phyloP scores from a whole-genome alignment of 73 alveolate genomes.

The Paramecium sexaurelia region DNA sequence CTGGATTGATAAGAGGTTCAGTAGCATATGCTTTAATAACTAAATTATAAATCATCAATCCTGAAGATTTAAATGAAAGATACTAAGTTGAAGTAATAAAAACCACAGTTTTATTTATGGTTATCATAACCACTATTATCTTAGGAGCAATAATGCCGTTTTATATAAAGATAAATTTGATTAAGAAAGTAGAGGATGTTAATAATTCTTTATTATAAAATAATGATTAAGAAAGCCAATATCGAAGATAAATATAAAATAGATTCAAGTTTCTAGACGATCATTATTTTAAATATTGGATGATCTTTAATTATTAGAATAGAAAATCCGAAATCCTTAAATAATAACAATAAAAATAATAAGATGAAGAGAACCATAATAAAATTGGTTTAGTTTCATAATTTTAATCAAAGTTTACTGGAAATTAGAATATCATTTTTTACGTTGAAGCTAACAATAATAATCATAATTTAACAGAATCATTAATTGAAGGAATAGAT shows the following conservation, averaged over 20 bases:
- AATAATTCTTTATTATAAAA: neutral
- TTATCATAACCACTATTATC: slow-evolving; percentile 49
- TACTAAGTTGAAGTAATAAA: slow-evolving; percentile 31
- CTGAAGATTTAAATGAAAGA: neutral
- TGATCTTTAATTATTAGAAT: slow-evolving; percentile 45
- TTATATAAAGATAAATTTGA: slow-evolving; percentile 28
- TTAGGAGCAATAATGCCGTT: slow-evolving; percentile 67
- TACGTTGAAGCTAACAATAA: neutral
- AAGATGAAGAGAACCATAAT: neutral
- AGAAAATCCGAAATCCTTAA: slow-evolving; percentile 31
- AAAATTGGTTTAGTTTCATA: neutral
- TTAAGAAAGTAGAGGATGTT: neutral
- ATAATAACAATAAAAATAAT: neutral
- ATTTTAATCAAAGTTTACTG: slow-evolving; percentile 34
- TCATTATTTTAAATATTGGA: slow-evolving; percentile 40
- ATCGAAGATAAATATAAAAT: slow-evolving; percentile 5
- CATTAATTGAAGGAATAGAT: slow-evolving; percentile 4
- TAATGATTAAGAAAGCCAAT: neutral
- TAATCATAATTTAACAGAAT: neutral
- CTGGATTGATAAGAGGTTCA: slow-evolving; percentile 91
- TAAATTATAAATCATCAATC: neutral
- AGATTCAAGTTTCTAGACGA: slow-evolving; percentile 20
- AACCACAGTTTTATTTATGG: slow-evolving; percentile 63
- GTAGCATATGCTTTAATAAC: slow-evolving; percentile 88
- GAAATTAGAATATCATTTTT: neutral